Conservation (phyloP, 257 asterid genomes). For the Solanum arcanum region DNA sequence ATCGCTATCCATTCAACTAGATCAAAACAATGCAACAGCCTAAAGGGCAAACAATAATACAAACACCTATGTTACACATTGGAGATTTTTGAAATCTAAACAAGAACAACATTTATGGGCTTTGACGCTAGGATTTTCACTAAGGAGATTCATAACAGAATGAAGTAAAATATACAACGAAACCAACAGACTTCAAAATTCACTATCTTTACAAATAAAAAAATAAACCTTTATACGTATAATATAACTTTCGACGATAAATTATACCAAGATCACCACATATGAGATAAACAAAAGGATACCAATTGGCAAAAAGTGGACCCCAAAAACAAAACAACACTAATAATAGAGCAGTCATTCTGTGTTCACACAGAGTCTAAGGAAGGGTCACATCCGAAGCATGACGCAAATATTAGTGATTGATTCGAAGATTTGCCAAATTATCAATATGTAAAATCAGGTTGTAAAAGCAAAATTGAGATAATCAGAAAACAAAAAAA, state of each 20-base stretch:
- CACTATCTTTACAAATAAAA: background rate
- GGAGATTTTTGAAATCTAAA: background rate
- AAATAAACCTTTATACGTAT: background rate
- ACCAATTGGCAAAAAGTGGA: background rate
- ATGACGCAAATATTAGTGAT: background rate
- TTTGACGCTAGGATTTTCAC: background rate
- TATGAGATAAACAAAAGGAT: background rate
- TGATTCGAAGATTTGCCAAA: background rate
- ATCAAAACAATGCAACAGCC: background rate
- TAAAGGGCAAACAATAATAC: background rate
- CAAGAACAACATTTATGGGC: background rate
- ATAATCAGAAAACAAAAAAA: too few species aligned
- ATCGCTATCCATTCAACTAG: constrained; percentile 13
- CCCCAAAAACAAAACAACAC: background rate
- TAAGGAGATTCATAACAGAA: background rate
- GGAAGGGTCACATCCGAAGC: background rate
- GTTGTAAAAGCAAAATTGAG: background rate
- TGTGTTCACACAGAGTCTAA: background rate
- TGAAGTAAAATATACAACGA: background rate
- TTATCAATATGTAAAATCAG: background rate
- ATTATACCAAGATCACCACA: background rate
- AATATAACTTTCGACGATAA: background rate
- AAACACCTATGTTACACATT: background rate
- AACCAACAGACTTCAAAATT: background rate
- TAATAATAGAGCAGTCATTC: background rate